phyloP scores from a whole-genome alignment of 75 land plant genomes.

The Gnetum montanum region DNA sequence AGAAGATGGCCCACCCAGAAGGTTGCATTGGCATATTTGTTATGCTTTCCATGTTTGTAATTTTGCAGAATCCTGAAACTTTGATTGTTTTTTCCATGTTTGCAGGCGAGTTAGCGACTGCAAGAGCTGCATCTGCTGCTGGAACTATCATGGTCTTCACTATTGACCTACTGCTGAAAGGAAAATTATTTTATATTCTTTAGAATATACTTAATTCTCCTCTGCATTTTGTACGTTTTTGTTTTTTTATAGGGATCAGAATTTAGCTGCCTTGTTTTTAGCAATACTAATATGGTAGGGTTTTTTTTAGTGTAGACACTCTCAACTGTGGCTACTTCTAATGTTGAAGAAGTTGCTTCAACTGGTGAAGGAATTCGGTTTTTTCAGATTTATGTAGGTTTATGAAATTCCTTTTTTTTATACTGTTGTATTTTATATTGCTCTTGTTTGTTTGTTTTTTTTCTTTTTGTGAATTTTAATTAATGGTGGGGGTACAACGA shows the following conservation, averaged over 20 bases:
- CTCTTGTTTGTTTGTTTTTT: no score
- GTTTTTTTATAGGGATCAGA: no score
- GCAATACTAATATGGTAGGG: no score
- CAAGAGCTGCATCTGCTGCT: conserved; percentile 71
- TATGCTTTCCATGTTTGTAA: no score
- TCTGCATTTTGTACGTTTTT: no score
- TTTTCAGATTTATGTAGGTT: conserved; percentile 78
- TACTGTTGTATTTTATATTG: not conserved
- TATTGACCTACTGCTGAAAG: not conserved
- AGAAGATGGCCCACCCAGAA: conserved; percentile 96
- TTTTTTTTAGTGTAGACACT: conserved; percentile 43
- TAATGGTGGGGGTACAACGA: not conserved
- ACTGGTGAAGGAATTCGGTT: conserved; percentile 81
- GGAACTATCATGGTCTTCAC: conserved; percentile 80
- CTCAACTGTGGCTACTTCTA: conserved; percentile 79
- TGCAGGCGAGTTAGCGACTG: conserved; percentile 81
- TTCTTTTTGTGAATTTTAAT: not conserved
- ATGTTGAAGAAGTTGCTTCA: conserved; percentile 86
- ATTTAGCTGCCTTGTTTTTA: no score
- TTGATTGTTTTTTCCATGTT: no score
- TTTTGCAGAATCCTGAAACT: not conserved
- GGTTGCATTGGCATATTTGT: conserved; percentile 29
- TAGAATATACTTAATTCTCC: no score
- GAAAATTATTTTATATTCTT: no score
- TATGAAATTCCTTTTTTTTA: not conserved